Evolutionary conservation across 495 filamentous ascomycete genomes (phyloP).

Genomic region (Annulohypoxylon moriforme): DNA sequence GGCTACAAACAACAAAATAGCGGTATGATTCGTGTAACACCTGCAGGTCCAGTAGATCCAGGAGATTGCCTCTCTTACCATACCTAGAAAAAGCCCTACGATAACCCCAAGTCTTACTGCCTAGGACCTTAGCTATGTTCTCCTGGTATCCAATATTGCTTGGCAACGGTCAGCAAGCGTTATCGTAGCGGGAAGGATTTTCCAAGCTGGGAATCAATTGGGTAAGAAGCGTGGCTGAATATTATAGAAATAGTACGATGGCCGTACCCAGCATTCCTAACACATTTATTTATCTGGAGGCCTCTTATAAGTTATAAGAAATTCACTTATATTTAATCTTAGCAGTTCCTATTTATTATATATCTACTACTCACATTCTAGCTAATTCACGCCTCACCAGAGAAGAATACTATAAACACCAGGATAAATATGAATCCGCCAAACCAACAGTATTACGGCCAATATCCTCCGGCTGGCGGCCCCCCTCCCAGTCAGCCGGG

Average conservation of each 20-base stretch:
- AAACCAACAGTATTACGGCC: conserved; percentile 24
- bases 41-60: neutral
- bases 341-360: neutral
- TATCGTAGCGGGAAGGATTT: conserved; percentile 17
- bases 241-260: conserved; percentile 5
- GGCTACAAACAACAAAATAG: neutral
- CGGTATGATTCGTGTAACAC: neutral
- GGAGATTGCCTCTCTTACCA: conserved; percentile 4
- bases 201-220: conserved; percentile 20
- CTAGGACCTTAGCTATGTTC: neutral
- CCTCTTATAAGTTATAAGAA: neutral
- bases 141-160: conserved; percentile 2
- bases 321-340: neutral
- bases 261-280: neutral
- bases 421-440: conserved; percentile 15
- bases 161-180: conserved; percentile 15
- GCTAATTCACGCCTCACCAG: neutral
- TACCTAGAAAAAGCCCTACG: neutral
- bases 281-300: neutral
- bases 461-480: conserved; percentile 15
- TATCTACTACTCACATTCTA: neutral
- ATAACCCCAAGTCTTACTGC: neutral
- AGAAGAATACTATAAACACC: neutral
- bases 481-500: conserved; percentile 14
- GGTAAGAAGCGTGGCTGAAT: conserved; percentile 30